Percentiles rank a stretch among this genome's conserved stretches.
Evolutionary conservation across 306 rosid genomes (phyloP).

Genomic region (Vigna hirtella): DNA sequence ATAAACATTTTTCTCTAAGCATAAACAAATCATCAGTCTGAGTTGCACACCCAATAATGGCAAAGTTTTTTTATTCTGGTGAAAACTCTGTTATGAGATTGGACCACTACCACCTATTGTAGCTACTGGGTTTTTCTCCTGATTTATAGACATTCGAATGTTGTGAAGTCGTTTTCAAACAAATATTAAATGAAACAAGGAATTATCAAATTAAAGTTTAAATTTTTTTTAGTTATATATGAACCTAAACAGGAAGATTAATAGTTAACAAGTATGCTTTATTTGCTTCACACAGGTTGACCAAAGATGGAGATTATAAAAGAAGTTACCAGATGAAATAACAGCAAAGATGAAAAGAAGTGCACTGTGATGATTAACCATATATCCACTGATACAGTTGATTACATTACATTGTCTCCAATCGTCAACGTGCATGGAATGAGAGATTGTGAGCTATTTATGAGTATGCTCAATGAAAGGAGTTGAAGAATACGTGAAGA

Average conservation of each 20-base stretch:
- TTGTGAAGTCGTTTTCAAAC: too few species aligned
- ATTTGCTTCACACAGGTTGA: conserved; percentile 1
- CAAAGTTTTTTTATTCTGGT: too few species aligned
- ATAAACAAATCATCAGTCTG: neutral
- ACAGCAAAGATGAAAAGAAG: conserved; percentile 39
- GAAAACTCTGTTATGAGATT: too few species aligned
- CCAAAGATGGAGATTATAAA: neutral
- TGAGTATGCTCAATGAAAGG: neutral
- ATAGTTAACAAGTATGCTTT: neutral
- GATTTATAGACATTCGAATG: too few species aligned
- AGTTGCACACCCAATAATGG: neutral
- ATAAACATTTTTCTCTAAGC: too few species aligned
- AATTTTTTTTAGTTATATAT: too few species aligned
- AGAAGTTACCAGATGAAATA: conserved; percentile 4
- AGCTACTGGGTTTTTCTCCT: too few species aligned
- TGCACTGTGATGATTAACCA: conserved; percentile 28
- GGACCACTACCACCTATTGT: too few species aligned
- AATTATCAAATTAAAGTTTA: too few species aligned
- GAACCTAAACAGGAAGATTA: too few species aligned
- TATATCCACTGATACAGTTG: neutral
- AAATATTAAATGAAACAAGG: too few species aligned
- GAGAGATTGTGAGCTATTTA: conserved; percentile 3
- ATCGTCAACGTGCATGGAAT: neutral
- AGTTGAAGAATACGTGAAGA: conserved; percentile 45
- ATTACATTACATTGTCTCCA: neutral